Percentiles rank a stretch among this genome's conserved stretches.
Conservation (phyloP, 2,329 filamentous ascomycete genomes). For the Penicillium frequentans region DNA sequence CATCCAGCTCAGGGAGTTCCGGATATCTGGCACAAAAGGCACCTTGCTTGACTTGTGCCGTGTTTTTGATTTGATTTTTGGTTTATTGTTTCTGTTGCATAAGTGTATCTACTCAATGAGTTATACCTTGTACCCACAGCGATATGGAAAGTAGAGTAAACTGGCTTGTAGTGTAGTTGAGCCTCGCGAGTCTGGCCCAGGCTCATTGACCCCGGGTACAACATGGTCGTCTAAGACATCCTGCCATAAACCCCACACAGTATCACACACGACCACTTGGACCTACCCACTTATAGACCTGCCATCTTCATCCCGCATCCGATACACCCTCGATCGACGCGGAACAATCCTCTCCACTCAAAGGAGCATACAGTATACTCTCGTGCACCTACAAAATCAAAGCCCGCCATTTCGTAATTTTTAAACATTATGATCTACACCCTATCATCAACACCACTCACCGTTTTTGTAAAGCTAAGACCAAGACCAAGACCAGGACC, state of each 20-base stretch:
- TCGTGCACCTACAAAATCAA: no score
- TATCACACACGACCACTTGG: neutral
- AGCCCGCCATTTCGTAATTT: neutral
- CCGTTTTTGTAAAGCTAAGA: neutral
- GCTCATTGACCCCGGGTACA: neutral
- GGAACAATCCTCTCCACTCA: no score
- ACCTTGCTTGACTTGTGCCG: slow-evolving; percentile 28
- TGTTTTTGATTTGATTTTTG: slow-evolving; percentile 43
- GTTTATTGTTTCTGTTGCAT: slow-evolving; percentile 43
- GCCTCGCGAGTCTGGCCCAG: neutral
- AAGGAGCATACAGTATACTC: no score
- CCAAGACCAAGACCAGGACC: neutral
- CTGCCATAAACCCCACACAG: neutral
- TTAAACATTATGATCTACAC: neutral
- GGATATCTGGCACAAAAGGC: slow-evolving; percentile 72
- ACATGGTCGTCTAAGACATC: neutral
- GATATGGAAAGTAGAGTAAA: neutral
- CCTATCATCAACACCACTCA: neutral
- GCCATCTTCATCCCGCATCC: no score
- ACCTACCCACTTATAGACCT: neutral
- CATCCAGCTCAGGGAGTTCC: slow-evolving; percentile 61
- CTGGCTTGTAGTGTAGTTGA: neutral
- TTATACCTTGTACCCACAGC: slow-evolving; percentile 10
- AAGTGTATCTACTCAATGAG: slow-evolving; percentile 27
- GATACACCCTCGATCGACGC: no score